These are phyloP conservation scores for Mycena galericulata DNA, from an alignment of 768 basidiomycete genomes.

Conservation along the genomic window DNA sequence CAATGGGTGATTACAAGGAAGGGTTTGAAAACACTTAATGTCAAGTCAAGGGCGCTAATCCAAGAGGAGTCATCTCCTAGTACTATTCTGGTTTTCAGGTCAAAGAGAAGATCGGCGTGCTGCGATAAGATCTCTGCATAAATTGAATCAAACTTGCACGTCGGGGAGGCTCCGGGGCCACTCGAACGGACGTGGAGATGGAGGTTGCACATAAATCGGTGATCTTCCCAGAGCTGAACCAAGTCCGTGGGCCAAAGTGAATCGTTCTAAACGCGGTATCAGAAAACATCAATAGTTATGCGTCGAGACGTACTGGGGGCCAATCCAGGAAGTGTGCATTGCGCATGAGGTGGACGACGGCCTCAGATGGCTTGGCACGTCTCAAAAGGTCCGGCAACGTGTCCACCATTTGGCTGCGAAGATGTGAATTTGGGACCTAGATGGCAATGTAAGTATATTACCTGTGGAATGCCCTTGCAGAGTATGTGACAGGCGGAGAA, in stretches of 20 bases:
- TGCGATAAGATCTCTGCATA: no score
- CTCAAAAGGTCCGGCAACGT: background rate
- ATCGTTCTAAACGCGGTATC: background rate
- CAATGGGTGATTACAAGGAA: no score
- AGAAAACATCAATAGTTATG: background rate
- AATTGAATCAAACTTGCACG: no score
- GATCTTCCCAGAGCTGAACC: constrained; percentile 9
- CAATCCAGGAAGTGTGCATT: background rate
- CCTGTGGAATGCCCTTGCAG: background rate
- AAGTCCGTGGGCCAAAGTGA: background rate
- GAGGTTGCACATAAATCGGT: background rate
- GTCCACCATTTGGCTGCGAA: background rate
- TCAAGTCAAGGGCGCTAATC: no score
- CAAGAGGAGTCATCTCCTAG: no score
- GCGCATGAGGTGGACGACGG: background rate
- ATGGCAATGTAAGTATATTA: background rate
- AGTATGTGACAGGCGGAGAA: background rate
- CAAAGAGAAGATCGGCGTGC: no score
- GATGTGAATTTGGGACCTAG: background rate
- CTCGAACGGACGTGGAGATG: no score
- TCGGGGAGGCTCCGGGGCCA: no score
- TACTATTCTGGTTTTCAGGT: no score
- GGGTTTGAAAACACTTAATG: no score
- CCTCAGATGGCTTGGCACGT: background rate
- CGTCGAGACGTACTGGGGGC: background rate